A percentile compares a stretch with the other conserved stretches of the same genome.
Evolutionary conservation across 73 alveolate genomes (phyloP).

Genomic region (Diophrys appendiculata): DNA sequence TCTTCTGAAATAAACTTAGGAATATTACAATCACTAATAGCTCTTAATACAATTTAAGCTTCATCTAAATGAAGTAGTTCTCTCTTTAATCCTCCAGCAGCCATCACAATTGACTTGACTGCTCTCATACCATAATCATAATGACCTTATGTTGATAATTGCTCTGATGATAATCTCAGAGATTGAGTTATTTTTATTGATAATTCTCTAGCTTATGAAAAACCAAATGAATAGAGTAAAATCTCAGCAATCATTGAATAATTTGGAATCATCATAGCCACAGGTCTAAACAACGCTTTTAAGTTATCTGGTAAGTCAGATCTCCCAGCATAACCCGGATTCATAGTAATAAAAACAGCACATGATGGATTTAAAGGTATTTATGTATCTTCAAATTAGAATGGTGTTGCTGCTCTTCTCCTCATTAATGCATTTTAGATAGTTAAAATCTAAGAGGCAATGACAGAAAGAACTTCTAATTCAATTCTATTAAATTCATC

Average conservation of each 20-base stretch:
- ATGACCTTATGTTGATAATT: conserved; percentile 95
- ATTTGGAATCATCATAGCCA: conserved; percentile 99
- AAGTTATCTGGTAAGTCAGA: conserved; percentile 97
- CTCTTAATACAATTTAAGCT: conserved; percentile 85
- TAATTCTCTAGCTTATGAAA: conserved; percentile 90
- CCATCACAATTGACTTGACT: conserved; percentile 91
- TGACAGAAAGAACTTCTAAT: conserved; percentile 97
- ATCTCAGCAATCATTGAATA: conserved; percentile 98
- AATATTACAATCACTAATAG: conserved; percentile 94
- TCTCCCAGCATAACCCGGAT: conserved; percentile 97
- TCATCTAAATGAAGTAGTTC: conserved; percentile 84
- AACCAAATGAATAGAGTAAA: conserved; percentile 95
- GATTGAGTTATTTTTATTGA: conserved; percentile 95
- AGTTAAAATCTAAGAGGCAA: conserved; percentile 92
- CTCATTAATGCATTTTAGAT: conserved; percentile 89
- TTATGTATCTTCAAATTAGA: conserved; percentile 91
- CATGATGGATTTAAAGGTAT: conserved; percentile 90
- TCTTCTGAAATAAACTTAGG: conserved; percentile 96
- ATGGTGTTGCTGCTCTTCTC: conserved; percentile 69
- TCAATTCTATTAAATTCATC: conserved; percentile 98
- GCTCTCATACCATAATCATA: conserved; percentile 99
- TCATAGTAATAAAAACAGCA: conserved; percentile 97
- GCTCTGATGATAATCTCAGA: conserved; percentile 95
- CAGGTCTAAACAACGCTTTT: conserved; percentile 96
- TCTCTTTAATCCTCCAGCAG: conserved; percentile 97